phyloP scores from a whole-genome alignment of 495 filamentous ascomycete genomes.

The Podospora australis region DNA sequence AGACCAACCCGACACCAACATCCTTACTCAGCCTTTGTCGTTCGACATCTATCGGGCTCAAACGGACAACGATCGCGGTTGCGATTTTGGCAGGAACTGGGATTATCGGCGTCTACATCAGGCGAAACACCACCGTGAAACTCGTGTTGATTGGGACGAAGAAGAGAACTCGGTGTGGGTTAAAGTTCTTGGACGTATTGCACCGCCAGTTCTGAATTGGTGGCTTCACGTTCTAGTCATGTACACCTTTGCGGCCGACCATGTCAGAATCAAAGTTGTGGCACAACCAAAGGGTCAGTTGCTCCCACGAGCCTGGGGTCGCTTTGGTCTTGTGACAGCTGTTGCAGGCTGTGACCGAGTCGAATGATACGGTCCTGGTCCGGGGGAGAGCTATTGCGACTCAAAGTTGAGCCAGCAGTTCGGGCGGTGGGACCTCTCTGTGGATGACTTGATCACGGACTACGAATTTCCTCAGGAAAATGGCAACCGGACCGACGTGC shows the following conservation, averaged over 20 bases:
- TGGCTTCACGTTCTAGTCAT: constrained; percentile 46
- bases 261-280: constrained; percentile 40
- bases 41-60: constrained; percentile 48
- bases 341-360: constrained; percentile 37
- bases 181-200: constrained; percentile 44
- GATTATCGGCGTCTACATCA: constrained; percentile 32
- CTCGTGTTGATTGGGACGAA: constrained; percentile 28
- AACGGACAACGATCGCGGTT: constrained; percentile 60
- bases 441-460: constrained; percentile 43
- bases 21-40: constrained; percentile 38
- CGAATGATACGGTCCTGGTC: constrained; percentile 59
- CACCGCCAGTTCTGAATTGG: constrained; percentile 58
- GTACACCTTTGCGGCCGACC: constrained; percentile 41
- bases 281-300: constrained; percentile 32
- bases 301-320: constrained; percentile 51
- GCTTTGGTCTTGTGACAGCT: constrained; percentile 51
- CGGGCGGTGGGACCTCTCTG: constrained; percentile 40
- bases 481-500: constrained; percentile 56
- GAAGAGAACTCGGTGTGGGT: constrained; percentile 32
- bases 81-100: constrained; percentile 41
- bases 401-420: constrained; percentile 52
- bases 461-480: constrained; percentile 66
- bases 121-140: constrained; percentile 37
- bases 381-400: constrained; percentile 57
- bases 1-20: constrained; percentile 17